Percentiles rank a stretch among this genome's conserved stretches.
phyloP scores from a whole-genome alignment of 306 rosid species.

The Purshia tridentata region DNA sequence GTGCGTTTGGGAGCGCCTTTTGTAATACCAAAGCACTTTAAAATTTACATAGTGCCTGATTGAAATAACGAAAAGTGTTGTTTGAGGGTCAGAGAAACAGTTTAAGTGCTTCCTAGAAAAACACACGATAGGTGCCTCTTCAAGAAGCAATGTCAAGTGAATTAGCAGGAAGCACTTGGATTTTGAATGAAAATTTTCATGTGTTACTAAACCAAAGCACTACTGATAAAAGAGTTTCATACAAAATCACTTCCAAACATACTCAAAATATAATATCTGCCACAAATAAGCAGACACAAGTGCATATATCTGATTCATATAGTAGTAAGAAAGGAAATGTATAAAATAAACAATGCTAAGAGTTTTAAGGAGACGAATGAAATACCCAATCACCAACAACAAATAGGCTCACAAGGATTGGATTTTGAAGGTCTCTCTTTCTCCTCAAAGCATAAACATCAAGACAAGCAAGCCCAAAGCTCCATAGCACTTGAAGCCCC shows the following conservation, averaged over 20 bases:
- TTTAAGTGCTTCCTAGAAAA: no score
- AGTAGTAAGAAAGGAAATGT: not conserved
- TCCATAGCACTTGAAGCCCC: conserved; percentile 99
- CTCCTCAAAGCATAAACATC: conserved; percentile 83
- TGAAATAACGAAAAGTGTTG: not conserved
- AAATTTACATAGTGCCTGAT: not conserved
- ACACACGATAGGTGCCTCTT: not conserved
- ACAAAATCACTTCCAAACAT: not conserved
- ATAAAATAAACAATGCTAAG: not conserved
- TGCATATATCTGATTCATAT: conserved; percentile 11
- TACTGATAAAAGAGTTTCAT: not conserved
- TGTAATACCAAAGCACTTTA: not conserved
- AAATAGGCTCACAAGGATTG: conserved; percentile 87
- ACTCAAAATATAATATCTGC: not conserved
- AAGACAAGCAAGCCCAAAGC: conserved; percentile 96
- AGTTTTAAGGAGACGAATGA: conserved; percentile 23
- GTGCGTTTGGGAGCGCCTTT: not conserved
- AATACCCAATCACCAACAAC: conserved; percentile 98
- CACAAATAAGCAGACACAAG: not conserved
- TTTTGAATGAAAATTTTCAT: not conserved
- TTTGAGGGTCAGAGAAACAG: not conserved
- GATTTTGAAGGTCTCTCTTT: conserved; percentile 83
- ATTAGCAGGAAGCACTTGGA: not conserved
- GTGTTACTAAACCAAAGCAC: no score
- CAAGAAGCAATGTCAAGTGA: not conserved